phyloP scores from a whole-genome alignment of 2,329 filamentous ascomycete genomes.

The Diaporthe capsici region DNA sequence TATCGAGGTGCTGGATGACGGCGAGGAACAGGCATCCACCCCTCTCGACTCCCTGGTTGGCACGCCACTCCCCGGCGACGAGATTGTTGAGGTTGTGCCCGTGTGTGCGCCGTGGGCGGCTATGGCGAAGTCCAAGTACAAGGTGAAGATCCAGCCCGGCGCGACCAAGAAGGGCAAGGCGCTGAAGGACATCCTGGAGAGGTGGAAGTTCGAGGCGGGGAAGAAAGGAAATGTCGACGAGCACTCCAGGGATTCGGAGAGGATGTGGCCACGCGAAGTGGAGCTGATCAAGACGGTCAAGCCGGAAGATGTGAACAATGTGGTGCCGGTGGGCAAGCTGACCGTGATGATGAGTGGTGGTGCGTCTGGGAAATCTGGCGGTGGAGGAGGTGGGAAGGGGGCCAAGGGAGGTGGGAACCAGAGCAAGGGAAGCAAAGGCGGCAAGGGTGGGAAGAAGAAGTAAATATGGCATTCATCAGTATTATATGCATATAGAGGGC shows the following conservation, averaged over 20 bases:
- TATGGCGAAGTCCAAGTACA: conserved; percentile 85
- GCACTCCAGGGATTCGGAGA: conserved; percentile 73
- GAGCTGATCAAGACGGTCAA: conserved; percentile 87
- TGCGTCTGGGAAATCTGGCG: conserved; percentile 58
- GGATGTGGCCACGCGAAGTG: conserved; percentile 88
- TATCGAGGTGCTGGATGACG: conserved; percentile 71
- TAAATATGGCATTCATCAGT: conserved; percentile 21
- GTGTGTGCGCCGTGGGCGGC: conserved; percentile 77
- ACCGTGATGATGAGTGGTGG: conserved; percentile 82
- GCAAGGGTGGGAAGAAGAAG: conserved; percentile 61
- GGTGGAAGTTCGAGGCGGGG: conserved; percentile 78
- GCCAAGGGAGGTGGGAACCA: conserved; percentile 51
- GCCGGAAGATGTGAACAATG: conserved; percentile 84
- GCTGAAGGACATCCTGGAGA: conserved; percentile 87
- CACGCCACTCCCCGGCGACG: conserved; percentile 83
- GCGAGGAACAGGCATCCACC: conserved; percentile 67
- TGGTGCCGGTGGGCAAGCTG: conserved; percentile 84
- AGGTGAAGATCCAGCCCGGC: conserved; percentile 94
- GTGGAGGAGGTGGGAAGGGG: conserved; percentile 57
- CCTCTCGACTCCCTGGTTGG: conserved; percentile 82
- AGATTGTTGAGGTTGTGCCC: conserved; percentile 78
- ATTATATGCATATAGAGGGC: conserved; percentile 2
- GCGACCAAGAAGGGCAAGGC: conserved; percentile 94
- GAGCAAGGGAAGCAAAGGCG: conserved; percentile 52
- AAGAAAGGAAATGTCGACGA: conserved; percentile 74